Evolutionary conservation across 257 asterid species (phyloP).

Genomic region (Galeopsis tetrahit): DNA sequence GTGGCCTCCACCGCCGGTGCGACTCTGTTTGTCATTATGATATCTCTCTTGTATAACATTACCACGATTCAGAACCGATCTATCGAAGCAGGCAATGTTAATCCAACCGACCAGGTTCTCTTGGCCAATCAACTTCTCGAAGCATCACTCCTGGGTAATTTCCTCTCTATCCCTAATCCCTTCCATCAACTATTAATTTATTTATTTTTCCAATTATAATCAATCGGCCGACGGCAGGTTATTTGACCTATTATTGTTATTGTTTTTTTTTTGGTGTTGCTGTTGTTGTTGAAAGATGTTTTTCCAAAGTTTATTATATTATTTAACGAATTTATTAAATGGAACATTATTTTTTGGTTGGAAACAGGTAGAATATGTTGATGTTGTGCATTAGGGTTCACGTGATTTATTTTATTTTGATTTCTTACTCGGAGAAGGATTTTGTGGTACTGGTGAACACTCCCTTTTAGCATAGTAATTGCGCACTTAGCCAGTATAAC

Average conservation of each 20-base stretch:
- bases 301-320: background rate
- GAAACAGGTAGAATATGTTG: background rate
- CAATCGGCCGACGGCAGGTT: background rate
- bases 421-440: background rate
- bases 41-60: slow-evolving; percentile 55
- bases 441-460: slow-evolving; percentile 11
- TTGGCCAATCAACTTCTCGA: slow-evolving; percentile 68
- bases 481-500: background rate
- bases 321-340: background rate
- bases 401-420: background rate
- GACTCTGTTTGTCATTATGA: slow-evolving; percentile 57
- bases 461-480: background rate
- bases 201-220: background rate
- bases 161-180: slow-evolving; percentile 1
- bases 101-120: slow-evolving; percentile 77
- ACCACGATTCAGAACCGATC: slow-evolving; percentile 51
- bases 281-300: background rate
- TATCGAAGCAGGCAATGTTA: slow-evolving; percentile 46
- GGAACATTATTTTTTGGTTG: background rate
- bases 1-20: slow-evolving; percentile 73
- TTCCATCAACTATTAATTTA: background rate
- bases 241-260: background rate
- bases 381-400: slow-evolving; percentile 3
- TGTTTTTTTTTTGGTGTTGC: background rate
- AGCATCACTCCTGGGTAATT: slow-evolving; percentile 67